These are phyloP conservation scores for Thalassiosira mediterranea DNA, from an alignment of 352 stramenopile genomes.

Conservation along the genomic window DNA sequence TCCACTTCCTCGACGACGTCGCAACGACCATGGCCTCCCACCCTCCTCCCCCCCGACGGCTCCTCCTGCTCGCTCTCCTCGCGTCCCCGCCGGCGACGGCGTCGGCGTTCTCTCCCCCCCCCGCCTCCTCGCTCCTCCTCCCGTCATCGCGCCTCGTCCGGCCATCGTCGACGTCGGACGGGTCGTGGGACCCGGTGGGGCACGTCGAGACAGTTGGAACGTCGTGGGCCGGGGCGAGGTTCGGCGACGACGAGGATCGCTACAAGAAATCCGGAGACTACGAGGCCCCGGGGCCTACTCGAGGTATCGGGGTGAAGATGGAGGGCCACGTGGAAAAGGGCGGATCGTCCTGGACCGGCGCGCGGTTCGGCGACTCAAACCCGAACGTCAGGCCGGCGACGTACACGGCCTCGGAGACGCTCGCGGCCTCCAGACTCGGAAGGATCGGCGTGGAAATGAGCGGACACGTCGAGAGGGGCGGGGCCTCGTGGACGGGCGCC, in stretches of 20 bases:
- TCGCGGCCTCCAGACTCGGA: conserved; percentile 2
- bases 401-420: conserved; percentile 26
- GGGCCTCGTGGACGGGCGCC: conserved; percentile 23
- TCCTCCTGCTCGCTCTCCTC: too few relatives aligned
- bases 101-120: too few relatives aligned
- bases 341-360: conserved; percentile 29
- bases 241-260: conserved; percentile 35
- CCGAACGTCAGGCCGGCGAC: neutral
- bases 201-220: conserved; percentile 28
- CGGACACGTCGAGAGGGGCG: conserved; percentile 27
- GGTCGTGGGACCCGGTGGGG: conserved; percentile 15
- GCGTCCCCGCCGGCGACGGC: too few relatives aligned
- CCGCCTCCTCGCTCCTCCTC: neutral
- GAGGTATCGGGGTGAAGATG: conserved; percentile 4
- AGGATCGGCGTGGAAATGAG: conserved; percentile 36
- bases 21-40: too few relatives aligned
- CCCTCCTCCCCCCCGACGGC: too few relatives aligned
- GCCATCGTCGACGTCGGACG: conserved; percentile 9
- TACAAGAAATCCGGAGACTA: too few relatives aligned
- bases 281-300: too few relatives aligned
- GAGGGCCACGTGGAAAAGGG: conserved; percentile 31
- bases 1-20: too few relatives aligned
- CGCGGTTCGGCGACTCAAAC: conserved; percentile 21
- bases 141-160: neutral
- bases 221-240: conserved; percentile 26